Percentiles rank a stretch among this genome's conserved stretches.
Evolutionary conservation across 768 basidiomycete genomes (phyloP).

Genomic region (Dacryopinax primogenitus): DNA sequence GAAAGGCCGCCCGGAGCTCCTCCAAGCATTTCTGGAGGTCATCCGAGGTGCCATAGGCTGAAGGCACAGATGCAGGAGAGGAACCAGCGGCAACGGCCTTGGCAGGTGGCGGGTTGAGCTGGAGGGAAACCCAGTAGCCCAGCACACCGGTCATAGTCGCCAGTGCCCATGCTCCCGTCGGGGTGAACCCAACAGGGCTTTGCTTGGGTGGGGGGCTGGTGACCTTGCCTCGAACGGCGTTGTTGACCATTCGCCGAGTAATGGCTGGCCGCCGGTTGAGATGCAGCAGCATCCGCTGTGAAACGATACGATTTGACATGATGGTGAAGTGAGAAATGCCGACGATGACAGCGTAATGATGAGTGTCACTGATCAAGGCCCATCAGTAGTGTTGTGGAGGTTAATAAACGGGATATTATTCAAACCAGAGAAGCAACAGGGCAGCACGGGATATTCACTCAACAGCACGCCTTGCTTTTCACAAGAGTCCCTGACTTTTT

Average conservation of each 20-base stretch:
- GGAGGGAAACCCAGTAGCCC: background rate
- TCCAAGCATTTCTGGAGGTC: constrained; percentile 44
- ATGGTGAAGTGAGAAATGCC: background rate
- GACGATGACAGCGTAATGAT: background rate
- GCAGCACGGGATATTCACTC: background rate
- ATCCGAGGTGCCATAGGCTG: constrained; percentile 31
- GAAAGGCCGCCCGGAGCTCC: constrained; percentile 36
- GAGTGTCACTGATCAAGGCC: background rate
- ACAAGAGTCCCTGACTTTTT: background rate
- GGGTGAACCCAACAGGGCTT: background rate
- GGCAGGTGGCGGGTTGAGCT: background rate
- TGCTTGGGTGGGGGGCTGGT: background rate
- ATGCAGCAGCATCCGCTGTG: constrained; percentile 8
- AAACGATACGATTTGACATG: background rate
- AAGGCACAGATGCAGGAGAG: background rate
- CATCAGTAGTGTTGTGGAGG: background rate
- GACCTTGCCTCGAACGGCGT: background rate
- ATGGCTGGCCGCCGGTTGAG: background rate
- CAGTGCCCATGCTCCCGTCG: background rate
- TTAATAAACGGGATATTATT: too few species aligned
- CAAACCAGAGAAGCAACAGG: background rate
- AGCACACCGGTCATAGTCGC: background rate
- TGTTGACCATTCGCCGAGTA: background rate
- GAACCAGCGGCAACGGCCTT: background rate
- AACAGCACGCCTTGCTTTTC: background rate